Conservation (phyloP, 768 basidiomycete species). For the Pisolithus orientalis region DNA sequence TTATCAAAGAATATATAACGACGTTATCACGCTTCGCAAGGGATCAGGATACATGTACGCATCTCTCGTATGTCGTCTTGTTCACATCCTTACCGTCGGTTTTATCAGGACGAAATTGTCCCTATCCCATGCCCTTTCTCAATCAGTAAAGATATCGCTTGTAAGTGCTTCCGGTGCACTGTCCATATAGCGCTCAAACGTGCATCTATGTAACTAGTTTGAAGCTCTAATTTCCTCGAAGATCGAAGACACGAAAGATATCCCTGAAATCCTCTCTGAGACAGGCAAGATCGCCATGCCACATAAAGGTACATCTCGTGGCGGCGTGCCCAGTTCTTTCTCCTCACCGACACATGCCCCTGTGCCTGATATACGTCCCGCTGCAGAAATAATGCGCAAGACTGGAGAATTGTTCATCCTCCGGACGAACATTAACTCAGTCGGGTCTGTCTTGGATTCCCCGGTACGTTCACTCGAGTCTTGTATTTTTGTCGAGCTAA, state of each 20-base stretch:
- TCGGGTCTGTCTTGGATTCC: constrained; percentile 94
- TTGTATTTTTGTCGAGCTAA: neutral
- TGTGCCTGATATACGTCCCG: neutral
- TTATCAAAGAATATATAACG: constrained; percentile 79
- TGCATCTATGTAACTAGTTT: constrained; percentile 43
- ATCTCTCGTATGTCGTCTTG: constrained; percentile 7
- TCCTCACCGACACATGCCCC: neutral
- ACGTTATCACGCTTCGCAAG: constrained; percentile 91
- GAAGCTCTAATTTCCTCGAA: constrained; percentile 89
- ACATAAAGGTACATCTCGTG: constrained; percentile 52
- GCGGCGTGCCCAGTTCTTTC: neutral
- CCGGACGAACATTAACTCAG: constrained; percentile 90
- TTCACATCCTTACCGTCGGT: constrained; percentile 5
- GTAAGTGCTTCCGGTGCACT: constrained; percentile 32
- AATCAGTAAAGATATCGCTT: constrained; percentile 95
- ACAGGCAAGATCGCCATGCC: constrained; percentile 92
- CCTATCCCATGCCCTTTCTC: constrained; percentile 88
- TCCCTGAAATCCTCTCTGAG: constrained; percentile 88
- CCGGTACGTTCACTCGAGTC: constrained; percentile 49
- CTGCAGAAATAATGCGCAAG: constrained; percentile 90
- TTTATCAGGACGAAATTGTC: constrained; percentile 85
- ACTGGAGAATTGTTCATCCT: constrained; percentile 93
- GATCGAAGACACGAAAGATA: constrained; percentile 95
- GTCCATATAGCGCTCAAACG: neutral
- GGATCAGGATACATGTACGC: constrained; percentile 93